Evolutionary conservation across 1,284 basidiomycete genomes (phyloP), one percentile per base, ranked within the genome.

Genomic region (Apiotrichum mycotoxinovorans): DNA sequence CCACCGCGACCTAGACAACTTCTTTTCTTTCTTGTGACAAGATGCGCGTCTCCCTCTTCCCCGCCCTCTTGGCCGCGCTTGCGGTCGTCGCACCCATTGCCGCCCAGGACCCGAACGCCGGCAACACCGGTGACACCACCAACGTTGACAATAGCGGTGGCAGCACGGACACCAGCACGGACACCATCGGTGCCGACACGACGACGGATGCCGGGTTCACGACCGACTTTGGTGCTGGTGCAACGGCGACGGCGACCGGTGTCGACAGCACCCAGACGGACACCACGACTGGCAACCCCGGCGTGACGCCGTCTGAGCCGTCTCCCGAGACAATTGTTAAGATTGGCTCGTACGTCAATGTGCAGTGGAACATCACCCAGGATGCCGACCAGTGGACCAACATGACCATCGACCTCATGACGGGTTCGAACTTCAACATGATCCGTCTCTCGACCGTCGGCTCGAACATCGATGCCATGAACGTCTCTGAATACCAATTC

Each of bases 221-320:
- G 23, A 34, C 30, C 35, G 35, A 56, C 57, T 38, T 54, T 26
- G 53, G 62, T 54, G 23, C 60, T 30, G 27, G 45, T 30, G 45
- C 57, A 17, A 26, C 48, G 4, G 23, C 54, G 20, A 45, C 56
- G 18, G 37, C 49, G 17, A 25, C 20, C 44, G 20, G 47, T n/a
- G 15, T 5, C 17, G 40, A 37, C 35, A 4, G 35, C 8, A 15
- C 35, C 35, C 35, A 4, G 14, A 37, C 35, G 35, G n/a, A n/a
- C 38, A 20, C 18, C 45, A 11, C n/a, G 30, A 11, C n/a, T 20
- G 33, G 30, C 45, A 23, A 35, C 7, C 66, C 70, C 22, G 62
- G 62, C 25, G 57, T 66, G 71, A 76, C 69, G 73, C 82, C 75
- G 23, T 71, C 72, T 18, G 74, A 71, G 26, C 77, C 77, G 3